Conservation (phyloP, 768 basidiomycete genomes). For the Xerocomellus chrysenteron region DNA sequence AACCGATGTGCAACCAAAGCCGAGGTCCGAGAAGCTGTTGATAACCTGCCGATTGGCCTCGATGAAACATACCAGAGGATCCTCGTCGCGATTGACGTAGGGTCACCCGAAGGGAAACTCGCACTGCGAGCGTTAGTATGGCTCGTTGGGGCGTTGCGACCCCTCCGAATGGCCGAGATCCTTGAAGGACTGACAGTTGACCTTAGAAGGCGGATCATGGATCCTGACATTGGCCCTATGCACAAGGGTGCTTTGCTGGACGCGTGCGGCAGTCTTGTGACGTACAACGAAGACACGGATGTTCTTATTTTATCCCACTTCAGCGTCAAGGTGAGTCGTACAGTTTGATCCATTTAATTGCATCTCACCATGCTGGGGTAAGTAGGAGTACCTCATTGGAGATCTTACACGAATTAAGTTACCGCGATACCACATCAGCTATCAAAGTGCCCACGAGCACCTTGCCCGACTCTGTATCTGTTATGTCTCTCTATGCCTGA, state of each 20-base stretch:
- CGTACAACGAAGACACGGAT: slow-evolving; percentile 7
- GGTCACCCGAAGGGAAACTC: neutral
- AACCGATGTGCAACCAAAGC: slow-evolving; percentile 6
- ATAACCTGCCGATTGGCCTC: slow-evolving; percentile 17
- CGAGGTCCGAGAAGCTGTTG: slow-evolving; percentile 14
- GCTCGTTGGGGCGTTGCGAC: slow-evolving; percentile 18
- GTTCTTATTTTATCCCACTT: slow-evolving; percentile 19
- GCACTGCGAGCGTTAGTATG: slow-evolving; percentile 13
- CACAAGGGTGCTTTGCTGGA: slow-evolving; percentile 9
- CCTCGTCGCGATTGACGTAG: slow-evolving; percentile 9
- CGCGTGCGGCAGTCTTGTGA: slow-evolving; percentile 16
- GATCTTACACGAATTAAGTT: neutral
- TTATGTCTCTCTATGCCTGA: slow-evolving; percentile 1
- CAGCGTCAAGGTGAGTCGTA: slow-evolving; percentile 21
- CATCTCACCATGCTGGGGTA: neutral
- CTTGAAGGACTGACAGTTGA: slow-evolving; percentile 16
- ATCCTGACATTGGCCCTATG: slow-evolving; percentile 7
- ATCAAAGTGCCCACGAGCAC: slow-evolving; percentile 1
- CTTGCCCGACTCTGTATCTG: slow-evolving; percentile 7
- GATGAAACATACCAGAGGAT: slow-evolving; percentile 24
- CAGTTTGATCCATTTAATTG: neutral
- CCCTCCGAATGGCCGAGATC: slow-evolving; percentile 11
- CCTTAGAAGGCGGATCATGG: neutral
- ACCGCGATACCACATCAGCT: slow-evolving; percentile 5
- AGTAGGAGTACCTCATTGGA: slow-evolving; percentile 16